Percentiles rank a stretch among this genome's conserved stretches.
phyloP scores from a whole-genome alignment of 1,284 basidiomycete genomes.

The Pascua guehoae region DNA sequence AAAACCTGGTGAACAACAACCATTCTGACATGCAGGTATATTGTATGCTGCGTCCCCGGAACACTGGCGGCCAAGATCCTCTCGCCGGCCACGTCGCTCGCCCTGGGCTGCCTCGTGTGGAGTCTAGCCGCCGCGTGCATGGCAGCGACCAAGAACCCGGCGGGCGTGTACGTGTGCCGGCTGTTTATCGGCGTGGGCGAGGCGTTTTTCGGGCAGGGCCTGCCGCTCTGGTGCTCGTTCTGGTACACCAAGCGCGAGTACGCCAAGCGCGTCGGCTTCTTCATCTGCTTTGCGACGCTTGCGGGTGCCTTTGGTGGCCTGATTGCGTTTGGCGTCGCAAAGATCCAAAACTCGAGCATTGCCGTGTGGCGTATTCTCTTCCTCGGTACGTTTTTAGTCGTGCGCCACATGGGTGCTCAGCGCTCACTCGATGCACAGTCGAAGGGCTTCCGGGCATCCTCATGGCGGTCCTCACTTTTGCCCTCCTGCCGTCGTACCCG shows the following conservation, averaged over 20 bases:
- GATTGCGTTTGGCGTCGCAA: conserved; percentile 17
- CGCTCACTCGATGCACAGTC: neutral
- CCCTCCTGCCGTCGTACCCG: conserved; percentile 66
- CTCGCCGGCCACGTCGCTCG: conserved; percentile 12
- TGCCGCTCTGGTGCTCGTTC: conserved; percentile 23
- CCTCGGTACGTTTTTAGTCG: too few relatives aligned
- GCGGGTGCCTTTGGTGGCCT: conserved; percentile 31
- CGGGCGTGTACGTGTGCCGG: conserved; percentile 29
- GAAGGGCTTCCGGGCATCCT: conserved; percentile 48
- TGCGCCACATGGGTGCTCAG: too few relatives aligned
- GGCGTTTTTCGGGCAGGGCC: conserved; percentile 31
- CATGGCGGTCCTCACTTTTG: conserved; percentile 61
- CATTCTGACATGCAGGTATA: conserved; percentile 14
- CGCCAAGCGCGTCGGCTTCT: conserved; percentile 36
- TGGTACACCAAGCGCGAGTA: conserved; percentile 44
- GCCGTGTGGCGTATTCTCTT: conserved; percentile 9
- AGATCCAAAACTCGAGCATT: conserved; percentile 20
- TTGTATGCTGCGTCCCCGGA: conserved; percentile 36
- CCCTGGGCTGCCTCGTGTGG: conserved; percentile 32
- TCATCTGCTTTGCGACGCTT: conserved; percentile 38
- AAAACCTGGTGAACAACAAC: too few relatives aligned
- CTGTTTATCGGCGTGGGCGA: conserved; percentile 40
- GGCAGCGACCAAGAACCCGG: conserved; percentile 27
- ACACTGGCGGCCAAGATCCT: conserved; percentile 33
- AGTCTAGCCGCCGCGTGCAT: conserved; percentile 31